Percentiles rank a stretch among this genome's conserved stretches.
Conservation (phyloP, 78 protist species). For the Dictyostelium citrinum region DNA sequence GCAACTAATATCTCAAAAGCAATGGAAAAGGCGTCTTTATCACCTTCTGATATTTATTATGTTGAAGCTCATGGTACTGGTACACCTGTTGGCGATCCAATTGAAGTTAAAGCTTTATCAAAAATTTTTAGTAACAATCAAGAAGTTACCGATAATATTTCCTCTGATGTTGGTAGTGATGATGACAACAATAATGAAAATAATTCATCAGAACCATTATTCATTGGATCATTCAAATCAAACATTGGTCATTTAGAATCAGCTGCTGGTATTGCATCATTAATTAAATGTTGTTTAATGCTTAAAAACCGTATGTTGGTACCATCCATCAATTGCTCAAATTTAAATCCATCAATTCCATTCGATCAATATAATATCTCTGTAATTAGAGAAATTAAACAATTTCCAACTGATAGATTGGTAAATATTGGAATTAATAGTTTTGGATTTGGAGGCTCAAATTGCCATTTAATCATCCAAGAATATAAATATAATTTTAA, state of each 20-base stretch:
- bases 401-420: constrained; percentile 8
- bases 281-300: constrained; percentile 76
- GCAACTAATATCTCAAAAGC: constrained; percentile 52
- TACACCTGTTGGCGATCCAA: constrained; percentile 91
- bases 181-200: constrained; percentile 52
- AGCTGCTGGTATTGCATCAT: constrained; percentile 85
- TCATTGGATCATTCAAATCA: constrained; percentile 84
- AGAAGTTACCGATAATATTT: constrained; percentile 8
- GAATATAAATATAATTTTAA: constrained; percentile 1
- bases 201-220: constrained; percentile 17
- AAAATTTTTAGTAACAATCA: not conserved
- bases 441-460: constrained; percentile 93
- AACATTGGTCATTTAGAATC: constrained; percentile 89
- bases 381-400: constrained; percentile 42
- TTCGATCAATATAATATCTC: constrained; percentile 49
- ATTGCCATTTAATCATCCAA: constrained; percentile 75
- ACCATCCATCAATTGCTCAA: constrained; percentile 36
- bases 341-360: constrained; percentile 42
- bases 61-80: constrained; percentile 95
- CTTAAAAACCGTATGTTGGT: constrained; percentile 38
- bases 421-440: constrained; percentile 74
- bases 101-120: constrained; percentile 83
- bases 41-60: constrained; percentile 17
- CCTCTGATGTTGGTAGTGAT: not conserved
- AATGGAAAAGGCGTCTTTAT: not conserved